These are phyloP conservation scores for Chenopodium berlandieri DNA, from an alignment of 148 eudicot genomes.

Conservation along the genomic window DNA sequence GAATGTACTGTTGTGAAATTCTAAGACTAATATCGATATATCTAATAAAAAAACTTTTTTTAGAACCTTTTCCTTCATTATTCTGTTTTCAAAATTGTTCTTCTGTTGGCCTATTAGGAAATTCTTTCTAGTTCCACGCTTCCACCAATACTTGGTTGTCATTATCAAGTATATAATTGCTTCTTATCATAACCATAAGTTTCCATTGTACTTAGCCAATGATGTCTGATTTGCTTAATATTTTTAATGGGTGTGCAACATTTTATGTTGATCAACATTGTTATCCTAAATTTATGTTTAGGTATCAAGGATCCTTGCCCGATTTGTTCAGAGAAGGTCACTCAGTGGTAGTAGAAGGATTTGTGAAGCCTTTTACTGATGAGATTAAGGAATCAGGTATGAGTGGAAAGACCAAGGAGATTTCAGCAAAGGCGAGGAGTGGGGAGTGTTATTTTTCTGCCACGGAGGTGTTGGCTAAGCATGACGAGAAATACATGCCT, in stretches of 20 bases:
- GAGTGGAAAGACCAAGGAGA: constrained; percentile 39
- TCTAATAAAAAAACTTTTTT: neutral
- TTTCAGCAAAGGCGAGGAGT: constrained; percentile 61
- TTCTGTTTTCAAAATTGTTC: neutral
- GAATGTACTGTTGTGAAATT: neutral
- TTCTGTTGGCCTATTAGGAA: neutral
- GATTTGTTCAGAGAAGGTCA: constrained; percentile 95
- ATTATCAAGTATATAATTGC: neutral
- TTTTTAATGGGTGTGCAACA: neutral
- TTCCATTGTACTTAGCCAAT: neutral
- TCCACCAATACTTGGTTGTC: neutral
- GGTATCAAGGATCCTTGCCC: constrained; percentile 74
- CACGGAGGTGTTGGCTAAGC: constrained; percentile 90
- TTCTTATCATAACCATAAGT: neutral
- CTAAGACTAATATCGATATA: too few relatives aligned
- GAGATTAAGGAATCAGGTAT: constrained; percentile 33
- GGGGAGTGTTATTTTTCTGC: constrained; percentile 74
- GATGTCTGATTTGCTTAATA: neutral
- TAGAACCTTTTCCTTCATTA: neutral
- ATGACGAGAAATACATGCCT: constrained; percentile 99
- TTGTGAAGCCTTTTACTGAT: constrained; percentile 66
- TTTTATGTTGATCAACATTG: neutral
- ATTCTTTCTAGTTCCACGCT: neutral
- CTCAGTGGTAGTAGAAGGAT: constrained; percentile 95
- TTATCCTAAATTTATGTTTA: neutral